Evolutionary conservation across 2,329 filamentous ascomycete genomes (phyloP), one percentile per base, ranked within the genome.

Genomic region (Fusarium musae): DNA sequence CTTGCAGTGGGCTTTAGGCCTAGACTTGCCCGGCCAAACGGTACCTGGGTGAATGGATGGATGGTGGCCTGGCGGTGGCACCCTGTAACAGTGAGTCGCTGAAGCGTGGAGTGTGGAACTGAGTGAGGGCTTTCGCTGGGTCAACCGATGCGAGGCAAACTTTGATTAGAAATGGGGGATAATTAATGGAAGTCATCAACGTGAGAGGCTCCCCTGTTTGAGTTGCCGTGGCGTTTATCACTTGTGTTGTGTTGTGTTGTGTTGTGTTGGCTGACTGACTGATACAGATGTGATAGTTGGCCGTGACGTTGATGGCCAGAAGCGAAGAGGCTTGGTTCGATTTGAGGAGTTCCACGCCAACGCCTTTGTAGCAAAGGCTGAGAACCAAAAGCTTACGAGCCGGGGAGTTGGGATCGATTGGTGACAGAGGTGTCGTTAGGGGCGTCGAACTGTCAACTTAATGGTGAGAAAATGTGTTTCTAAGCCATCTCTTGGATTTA

Each of bases 111-210:
- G 63, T 74, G 75, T 77, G 75, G 75, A 77, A 77, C 75, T 67
- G 63, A 72, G 63, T 67, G 63, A 73, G 63, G 73, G 75, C 66
- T 74, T 77, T 73, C 70, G 66, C 75, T 77, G 75, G 75, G 71
- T 77, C 73, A 75, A 77, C 71, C 71, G 66, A 74, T 76, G 63
- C 64, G 64, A 75, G 71, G 69, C 63, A 77, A 77, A 76, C 71
- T 77, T 69, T 77, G 75, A 74, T 75, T 72, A 59, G 69, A 70
- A 62, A 69, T 59, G 59, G 49, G 56, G 56, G 37, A 50, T 58
- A 53, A 39, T 36, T 54, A 54, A 50, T 50, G 47, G 16, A 23
- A 40, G 50, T 17, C 34, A 19, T 50, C n/a, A 40, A 44, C 57
- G 16, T 53, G 39, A 58, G 34, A 63, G 32, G 44, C 47, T 44